These are phyloP conservation scores for Ehretia macrophylla DNA, from an alignment of 257 asterid genomes.

Conservation along the genomic window DNA sequence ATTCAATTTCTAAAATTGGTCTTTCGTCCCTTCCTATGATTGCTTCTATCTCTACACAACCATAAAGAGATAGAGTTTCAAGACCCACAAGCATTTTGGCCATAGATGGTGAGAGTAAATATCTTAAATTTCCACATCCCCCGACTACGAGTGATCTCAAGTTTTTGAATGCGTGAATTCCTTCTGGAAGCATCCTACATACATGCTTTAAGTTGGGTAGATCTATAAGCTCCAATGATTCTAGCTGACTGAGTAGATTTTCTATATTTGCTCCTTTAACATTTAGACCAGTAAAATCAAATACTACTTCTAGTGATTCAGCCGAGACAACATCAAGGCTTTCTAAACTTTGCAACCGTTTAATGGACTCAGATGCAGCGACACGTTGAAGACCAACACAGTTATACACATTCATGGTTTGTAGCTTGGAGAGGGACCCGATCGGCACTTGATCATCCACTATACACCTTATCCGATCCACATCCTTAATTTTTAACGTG, in stretches of 20 bases:
- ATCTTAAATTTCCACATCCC: background rate
- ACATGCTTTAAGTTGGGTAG: too few relatives aligned
- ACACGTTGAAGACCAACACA: too few relatives aligned
- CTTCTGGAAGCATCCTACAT: background rate
- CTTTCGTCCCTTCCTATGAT: too few relatives aligned
- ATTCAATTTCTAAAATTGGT: too few relatives aligned
- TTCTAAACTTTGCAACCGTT: slow-evolving; percentile 2
- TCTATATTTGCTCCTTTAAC: too few relatives aligned
- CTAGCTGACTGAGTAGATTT: too few relatives aligned
- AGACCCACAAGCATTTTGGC: slow-evolving; percentile 1
- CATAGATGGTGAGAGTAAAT: too few relatives aligned
- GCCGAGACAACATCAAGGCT: background rate
- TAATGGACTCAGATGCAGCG: too few relatives aligned
- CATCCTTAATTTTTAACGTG: background rate
- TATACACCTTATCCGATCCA: background rate
- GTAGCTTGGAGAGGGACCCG: too few relatives aligned
- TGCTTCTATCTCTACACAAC: background rate
- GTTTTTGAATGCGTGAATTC: background rate
- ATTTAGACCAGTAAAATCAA: too few relatives aligned
- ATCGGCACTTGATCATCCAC: background rate
- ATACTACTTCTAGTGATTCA: background rate
- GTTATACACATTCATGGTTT: too few relatives aligned
- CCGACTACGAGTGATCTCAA: background rate
- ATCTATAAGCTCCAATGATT: too few relatives aligned
- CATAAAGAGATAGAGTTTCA: background rate